Conservation (phyloP, 2,329 filamentous ascomycete species). For the Fulvia fulva region DNA sequence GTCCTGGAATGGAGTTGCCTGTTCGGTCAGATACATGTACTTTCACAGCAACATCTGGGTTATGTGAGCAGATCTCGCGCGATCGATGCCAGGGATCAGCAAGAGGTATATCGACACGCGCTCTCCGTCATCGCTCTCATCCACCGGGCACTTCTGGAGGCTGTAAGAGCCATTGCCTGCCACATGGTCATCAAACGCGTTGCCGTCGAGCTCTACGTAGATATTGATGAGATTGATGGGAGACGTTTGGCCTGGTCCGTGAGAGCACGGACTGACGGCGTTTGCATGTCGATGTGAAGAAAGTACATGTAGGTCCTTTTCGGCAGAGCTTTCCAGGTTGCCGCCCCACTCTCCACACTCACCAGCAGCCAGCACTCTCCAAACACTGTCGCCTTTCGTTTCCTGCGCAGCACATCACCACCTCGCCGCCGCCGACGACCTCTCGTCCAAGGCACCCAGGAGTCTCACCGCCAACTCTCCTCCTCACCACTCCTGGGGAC, state of each 20-base stretch:
- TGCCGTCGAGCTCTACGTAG: too few species aligned
- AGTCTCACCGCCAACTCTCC: conserved; percentile 10
- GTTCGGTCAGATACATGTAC: too few species aligned
- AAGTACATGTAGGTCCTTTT: not conserved
- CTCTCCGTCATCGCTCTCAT: not conserved
- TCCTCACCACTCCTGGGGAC: conserved; percentile 21
- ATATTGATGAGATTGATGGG: too few species aligned
- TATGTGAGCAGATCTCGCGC: not conserved
- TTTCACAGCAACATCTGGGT: not conserved
- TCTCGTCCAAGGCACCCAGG: conserved; percentile 23
- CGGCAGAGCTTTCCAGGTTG: not conserved
- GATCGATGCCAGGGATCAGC: not conserved
- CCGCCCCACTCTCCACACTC: not conserved
- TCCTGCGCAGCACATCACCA: not conserved
- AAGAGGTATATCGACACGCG: not conserved
- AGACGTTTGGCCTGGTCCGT: too few species aligned
- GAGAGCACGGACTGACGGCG: too few species aligned
- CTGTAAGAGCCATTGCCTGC: not conserved
- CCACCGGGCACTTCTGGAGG: not conserved
- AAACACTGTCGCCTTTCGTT: not conserved
- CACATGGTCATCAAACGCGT: too few species aligned
- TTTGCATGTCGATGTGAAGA: too few species aligned
- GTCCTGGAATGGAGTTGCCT: not conserved
- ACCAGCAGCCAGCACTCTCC: not conserved
- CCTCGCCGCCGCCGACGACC: not conserved